Conservation (phyloP, 192 early-diverging fungal genomes). For the Backusella australiensis region DNA sequence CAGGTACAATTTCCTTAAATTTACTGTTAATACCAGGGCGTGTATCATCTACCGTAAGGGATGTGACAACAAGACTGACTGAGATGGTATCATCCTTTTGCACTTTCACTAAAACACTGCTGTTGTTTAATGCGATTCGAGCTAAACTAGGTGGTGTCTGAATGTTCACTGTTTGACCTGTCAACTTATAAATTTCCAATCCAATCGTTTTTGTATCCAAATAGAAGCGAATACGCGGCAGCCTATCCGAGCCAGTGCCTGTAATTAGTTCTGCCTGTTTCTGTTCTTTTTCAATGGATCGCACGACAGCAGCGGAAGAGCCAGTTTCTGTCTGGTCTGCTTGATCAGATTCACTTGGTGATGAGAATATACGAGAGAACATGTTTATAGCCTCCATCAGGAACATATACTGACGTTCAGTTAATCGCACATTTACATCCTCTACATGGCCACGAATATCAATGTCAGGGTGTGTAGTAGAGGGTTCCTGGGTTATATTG, state of each 20-base stretch:
- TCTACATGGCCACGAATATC: constrained; percentile 62
- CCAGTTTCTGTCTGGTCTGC: not conserved
- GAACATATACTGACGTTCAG: constrained; percentile 81
- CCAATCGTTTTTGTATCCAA: constrained; percentile 70
- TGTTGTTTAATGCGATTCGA: constrained; percentile 48
- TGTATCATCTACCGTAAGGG: constrained; percentile 79
- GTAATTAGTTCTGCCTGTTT: not conserved
- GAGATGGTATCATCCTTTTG: constrained; percentile 63
- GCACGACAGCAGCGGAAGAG: not conserved
- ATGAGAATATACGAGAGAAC: constrained; percentile 44
- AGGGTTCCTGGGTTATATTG: constrained; percentile 32
- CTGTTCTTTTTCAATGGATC: not conserved
- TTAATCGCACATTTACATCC: constrained; percentile 76
- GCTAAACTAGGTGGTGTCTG: constrained; percentile 54
- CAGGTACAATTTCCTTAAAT: constrained; percentile 83
- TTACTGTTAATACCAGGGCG: constrained; percentile 70
- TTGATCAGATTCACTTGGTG: not conserved
- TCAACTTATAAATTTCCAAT: constrained; percentile 75
- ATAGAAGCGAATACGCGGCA: constrained; percentile 37
- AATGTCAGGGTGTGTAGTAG: constrained; percentile 26
- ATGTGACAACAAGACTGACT: constrained; percentile 63
- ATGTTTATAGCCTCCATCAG: constrained; percentile 64
- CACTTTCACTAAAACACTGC: constrained; percentile 53
- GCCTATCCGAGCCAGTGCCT: not conserved
- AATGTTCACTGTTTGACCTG: constrained; percentile 48